Evolutionary conservation across 2,329 filamentous ascomycete species (phyloP).

Genomic region (Colletotrichum endophyticum): DNA sequence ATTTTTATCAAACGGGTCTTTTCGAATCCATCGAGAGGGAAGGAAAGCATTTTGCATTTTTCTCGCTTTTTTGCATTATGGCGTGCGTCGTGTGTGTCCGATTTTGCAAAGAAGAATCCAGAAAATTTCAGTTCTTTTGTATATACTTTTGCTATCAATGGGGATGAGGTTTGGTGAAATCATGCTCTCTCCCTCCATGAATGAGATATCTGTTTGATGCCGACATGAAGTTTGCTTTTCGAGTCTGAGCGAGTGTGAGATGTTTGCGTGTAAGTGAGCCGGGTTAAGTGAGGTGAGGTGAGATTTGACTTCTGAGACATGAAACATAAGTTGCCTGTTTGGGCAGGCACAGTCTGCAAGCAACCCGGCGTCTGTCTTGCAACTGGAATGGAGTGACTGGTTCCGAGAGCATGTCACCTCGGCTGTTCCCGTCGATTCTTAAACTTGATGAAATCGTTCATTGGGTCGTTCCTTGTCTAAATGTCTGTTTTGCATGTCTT

Average conservation of each 20-base stretch:
- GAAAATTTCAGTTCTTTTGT: constrained; percentile 14
- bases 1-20: not conserved
- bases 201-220: not conserved
- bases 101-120: not conserved
- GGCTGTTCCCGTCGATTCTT: not conserved
- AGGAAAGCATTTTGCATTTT: not conserved
- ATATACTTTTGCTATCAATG: constrained; percentile 14
- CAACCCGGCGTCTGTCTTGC: not conserved
- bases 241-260: not conserved
- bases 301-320: not conserved
- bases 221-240: not conserved
- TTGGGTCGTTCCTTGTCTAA: too few relatives aligned
- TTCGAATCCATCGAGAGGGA: not conserved
- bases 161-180: constrained; percentile 21
- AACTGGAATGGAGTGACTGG: not conserved
- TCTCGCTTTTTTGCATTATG: not conserved
- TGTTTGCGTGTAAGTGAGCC: not conserved
- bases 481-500: not conserved
- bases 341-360: not conserved
- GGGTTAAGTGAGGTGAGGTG: not conserved
- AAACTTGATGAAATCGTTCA: not conserved
- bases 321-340: not conserved
- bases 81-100: not conserved
- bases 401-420: not conserved
- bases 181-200: not conserved